phyloP scores from a whole-genome alignment of 148 eudicot species.

The Camellia granthamiana region DNA sequence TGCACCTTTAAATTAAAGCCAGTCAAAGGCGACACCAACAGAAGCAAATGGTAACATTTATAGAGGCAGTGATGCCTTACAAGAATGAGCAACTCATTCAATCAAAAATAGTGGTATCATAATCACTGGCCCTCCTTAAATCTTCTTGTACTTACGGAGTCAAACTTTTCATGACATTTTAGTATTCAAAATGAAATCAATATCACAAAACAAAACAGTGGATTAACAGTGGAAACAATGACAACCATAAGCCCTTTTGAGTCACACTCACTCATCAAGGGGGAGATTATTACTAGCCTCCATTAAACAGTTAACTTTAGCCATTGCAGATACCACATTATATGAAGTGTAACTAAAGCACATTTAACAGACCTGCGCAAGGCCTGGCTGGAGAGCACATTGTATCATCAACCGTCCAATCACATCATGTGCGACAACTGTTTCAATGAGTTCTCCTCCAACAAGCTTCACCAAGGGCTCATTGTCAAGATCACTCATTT shows the following conservation, averaged over 20 bases:
- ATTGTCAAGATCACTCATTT: conserved; percentile 94
- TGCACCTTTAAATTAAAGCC: not conserved
- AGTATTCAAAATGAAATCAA: not conserved
- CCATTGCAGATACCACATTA: not conserved
- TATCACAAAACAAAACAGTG: not conserved
- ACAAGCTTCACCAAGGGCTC: conserved; percentile 97
- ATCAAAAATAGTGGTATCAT: not conserved
- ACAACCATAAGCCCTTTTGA: not conserved
- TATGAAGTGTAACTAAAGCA: conserved; percentile 10
- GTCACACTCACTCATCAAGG: not conserved
- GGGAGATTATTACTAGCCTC: not conserved
- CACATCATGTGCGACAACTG: conserved; percentile 96
- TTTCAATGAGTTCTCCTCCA: conserved; percentile 86
- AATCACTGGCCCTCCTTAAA: not conserved
- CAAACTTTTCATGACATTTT: not conserved
- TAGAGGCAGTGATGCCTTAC: not conserved
- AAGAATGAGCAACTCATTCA: not conserved
- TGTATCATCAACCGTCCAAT: conserved; percentile 97
- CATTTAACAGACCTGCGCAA: conserved; percentile 69
- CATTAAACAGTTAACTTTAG: not conserved
- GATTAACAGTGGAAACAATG: not conserved
- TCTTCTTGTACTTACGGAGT: not conserved
- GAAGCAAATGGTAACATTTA: not conserved
- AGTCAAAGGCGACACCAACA: not conserved
- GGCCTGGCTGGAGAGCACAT: conserved; percentile 99